Conservation (phyloP, 108 stramenopile genomes). For the Stephanodiscus triporus region DNA sequence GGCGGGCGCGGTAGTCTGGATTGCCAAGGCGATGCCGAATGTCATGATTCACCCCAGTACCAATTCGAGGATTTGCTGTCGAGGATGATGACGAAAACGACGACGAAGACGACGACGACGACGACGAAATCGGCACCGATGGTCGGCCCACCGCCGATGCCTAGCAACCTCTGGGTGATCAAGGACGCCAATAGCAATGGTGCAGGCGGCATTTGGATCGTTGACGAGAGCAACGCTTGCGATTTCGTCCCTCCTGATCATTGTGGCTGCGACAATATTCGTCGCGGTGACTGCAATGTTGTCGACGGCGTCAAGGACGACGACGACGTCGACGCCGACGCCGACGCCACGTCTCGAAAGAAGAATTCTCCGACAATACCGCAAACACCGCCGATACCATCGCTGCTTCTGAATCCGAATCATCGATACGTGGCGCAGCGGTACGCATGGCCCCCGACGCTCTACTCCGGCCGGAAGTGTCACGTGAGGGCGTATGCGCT, state of each 20-base stretch:
- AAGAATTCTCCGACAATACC: background rate
- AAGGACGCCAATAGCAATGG: conserved; percentile 86
- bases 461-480: conserved; percentile 71
- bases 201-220: conserved; percentile 86
- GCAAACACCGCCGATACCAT: background rate
- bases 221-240: conserved; percentile 53
- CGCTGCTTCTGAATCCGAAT: conserved; percentile 42
- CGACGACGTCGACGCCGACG: background rate
- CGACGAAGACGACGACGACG: background rate
- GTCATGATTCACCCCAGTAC: background rate
- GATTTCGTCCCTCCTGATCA: conserved; percentile 36
- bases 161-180: conserved; percentile 74
- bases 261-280: no score
- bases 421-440: conserved; percentile 77
- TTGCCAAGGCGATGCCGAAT: conserved; percentile 3
- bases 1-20: background rate
- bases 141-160: conserved; percentile 27
- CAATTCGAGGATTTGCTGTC: conserved; percentile 45
- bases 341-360: background rate
- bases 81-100: background rate
- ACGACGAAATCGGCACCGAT: no score
- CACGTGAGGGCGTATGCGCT: conserved; percentile 84
- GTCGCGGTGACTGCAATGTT: background rate
- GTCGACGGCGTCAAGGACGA: background rate
- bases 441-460: conserved; percentile 81